These are phyloP conservation scores for Micractinium sp. DNA, from an alignment of 139 green algal genomes.

Conservation along the genomic window DNA sequence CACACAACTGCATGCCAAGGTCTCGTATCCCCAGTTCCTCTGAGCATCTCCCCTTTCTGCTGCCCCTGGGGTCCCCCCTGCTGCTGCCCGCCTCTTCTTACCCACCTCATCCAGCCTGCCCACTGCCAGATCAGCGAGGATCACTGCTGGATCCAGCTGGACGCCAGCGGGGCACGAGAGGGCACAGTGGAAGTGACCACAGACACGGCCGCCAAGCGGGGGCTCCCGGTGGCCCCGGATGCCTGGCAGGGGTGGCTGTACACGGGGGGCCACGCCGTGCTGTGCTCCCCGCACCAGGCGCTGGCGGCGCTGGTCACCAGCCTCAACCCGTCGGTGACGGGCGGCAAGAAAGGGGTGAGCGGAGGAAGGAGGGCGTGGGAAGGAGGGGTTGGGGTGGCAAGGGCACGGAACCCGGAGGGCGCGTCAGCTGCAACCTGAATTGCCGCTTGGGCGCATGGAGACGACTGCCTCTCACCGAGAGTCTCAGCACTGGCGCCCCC, in stretches of 20 bases:
- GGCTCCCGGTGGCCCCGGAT: slow-evolving; percentile 28
- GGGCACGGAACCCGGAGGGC: too few species aligned
- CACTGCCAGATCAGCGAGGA: slow-evolving; percentile 49
- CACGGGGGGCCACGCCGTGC: slow-evolving; percentile 43
- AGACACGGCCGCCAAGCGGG: slow-evolving; percentile 45
- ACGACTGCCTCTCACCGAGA: too few species aligned
- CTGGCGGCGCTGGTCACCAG: slow-evolving; percentile 48
- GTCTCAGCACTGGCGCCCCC: too few species aligned
- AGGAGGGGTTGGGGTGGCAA: too few species aligned
- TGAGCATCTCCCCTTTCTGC: too few species aligned
- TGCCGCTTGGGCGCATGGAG: too few species aligned
- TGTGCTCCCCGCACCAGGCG: slow-evolving; percentile 41
- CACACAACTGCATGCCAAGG: neutral
- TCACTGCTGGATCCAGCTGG: slow-evolving; percentile 51
- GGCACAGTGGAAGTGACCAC: slow-evolving; percentile 49
- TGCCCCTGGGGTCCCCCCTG: neutral
- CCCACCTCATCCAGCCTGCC: too few species aligned
- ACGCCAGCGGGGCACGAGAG: neutral
- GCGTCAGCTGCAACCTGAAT: too few species aligned
- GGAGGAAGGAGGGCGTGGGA: neutral
- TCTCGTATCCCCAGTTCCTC: neutral
- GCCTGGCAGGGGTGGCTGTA: slow-evolving; percentile 58
- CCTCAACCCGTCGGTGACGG: slow-evolving; percentile 38
- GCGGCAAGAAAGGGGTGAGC: slow-evolving; percentile 19
- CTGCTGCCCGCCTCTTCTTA: neutral